phyloP scores from a whole-genome alignment of 2,329 filamentous ascomycete genomes.

The Lasiodiplodia citricola region DNA sequence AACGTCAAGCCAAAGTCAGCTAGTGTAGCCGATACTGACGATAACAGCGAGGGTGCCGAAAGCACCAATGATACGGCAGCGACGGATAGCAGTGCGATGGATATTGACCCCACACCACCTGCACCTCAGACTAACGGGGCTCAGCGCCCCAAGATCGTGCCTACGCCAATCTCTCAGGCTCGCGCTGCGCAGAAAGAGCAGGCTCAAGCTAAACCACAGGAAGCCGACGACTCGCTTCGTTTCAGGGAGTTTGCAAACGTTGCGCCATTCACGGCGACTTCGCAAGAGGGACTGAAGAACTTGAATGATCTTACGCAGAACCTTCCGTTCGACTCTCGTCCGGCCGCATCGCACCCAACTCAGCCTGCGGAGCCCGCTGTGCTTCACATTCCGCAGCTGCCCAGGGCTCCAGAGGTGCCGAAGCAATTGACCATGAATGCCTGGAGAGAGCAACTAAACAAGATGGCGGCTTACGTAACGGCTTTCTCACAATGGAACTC shows the following conservation, averaged over 20 bases:
- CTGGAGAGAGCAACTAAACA: conserved; percentile 58
- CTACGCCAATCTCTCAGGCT: conserved; percentile 15
- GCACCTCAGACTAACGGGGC: conserved; percentile 21
- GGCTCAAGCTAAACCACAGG: conserved; percentile 2
- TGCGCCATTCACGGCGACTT: conserved; percentile 54
- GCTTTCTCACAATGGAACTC: conserved; percentile 63
- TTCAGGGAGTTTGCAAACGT: conserved; percentile 57
- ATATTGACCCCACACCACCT: conserved; percentile 50
- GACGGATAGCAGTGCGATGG: conserved; percentile 50
- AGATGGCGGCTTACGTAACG: conserved; percentile 61
- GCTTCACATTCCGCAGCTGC: conserved; percentile 58
- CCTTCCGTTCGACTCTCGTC: conserved; percentile 64
- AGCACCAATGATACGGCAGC: conserved; percentile 28
- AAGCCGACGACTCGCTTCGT: conserved; percentile 6
- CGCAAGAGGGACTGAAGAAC: conserved; percentile 56
- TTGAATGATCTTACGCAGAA: conserved; percentile 59
- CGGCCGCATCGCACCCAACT: conserved; percentile 51
- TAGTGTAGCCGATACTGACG: conserved; percentile 21
- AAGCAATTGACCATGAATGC: conserved; percentile 51
- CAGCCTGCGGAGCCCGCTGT: conserved; percentile 45
- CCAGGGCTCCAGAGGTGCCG: conserved; percentile 54
- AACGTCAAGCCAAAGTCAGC: conserved; percentile 17
- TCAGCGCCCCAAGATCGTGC: conserved; percentile 33
- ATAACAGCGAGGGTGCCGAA: conserved; percentile 28
- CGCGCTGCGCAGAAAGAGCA: conserved; percentile 15